A percentile compares a stretch with the other conserved stretches of the same genome.
These are phyloP conservation scores for Syncephalastrum sp. DNA, from an alignment of 371 early-diverging fungal species.

Conservation along the genomic window DNA sequence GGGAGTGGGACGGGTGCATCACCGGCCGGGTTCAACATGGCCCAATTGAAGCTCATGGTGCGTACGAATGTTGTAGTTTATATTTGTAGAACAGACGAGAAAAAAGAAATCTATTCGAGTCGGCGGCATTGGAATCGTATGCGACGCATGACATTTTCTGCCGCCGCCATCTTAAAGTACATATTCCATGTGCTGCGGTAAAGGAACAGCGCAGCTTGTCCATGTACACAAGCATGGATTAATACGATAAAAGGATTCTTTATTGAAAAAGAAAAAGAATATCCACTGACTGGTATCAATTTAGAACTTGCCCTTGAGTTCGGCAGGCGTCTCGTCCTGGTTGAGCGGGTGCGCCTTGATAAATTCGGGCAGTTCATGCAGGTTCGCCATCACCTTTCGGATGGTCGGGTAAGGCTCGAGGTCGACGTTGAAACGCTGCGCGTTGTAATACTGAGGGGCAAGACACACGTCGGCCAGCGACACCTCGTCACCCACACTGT, in stretches of 20 bases:
- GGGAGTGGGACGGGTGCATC: constrained; percentile 44
- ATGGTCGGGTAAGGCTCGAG: constrained; percentile 71
- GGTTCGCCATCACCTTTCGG: constrained; percentile 48
- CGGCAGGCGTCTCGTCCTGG: constrained; percentile 76
- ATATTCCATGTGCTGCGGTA: too few relatives aligned
- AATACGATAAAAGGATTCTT: too few relatives aligned
- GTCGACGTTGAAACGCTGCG: constrained; percentile 71
- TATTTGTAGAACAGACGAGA: too few relatives aligned
- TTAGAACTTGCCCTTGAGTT: constrained; percentile 23
- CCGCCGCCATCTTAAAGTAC: too few relatives aligned
- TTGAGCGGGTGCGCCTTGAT: constrained; percentile 63
- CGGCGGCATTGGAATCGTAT: too few relatives aligned
- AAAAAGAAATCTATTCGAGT: too few relatives aligned
- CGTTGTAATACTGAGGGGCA: constrained; percentile 83
- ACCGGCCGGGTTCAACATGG: constrained; percentile 42
- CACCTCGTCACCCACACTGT: constrained; percentile 79
- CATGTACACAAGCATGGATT: too few relatives aligned
- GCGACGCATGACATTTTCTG: too few relatives aligned
- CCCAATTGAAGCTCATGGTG: constrained; percentile 57
- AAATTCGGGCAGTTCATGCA: constrained; percentile 68
- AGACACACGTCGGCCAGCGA: constrained; percentile 86
- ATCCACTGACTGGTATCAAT: too few relatives aligned
- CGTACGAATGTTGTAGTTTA: too few relatives aligned
- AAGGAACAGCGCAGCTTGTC: too few relatives aligned
- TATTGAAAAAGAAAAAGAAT: too few relatives aligned